Conservation (phyloP, 176 grass and related monocot species). For the Sorghum bicolor region Sorghum_bicolor_NCBIv3 NC_012879.2:59788501-59789000, state of each 20-base stretch:
- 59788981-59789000: not conserved
- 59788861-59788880: constrained; percentile 34
- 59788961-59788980: not conserved
- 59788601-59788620: constrained; percentile 4
- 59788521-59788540: constrained; percentile 23
- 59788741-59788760: constrained; percentile 47
- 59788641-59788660: constrained; percentile 46
- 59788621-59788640: constrained; percentile 34
- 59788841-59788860: constrained; percentile 44
- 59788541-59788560: constrained; percentile 18
- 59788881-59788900: not conserved
- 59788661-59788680: constrained; percentile 48
- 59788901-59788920: constrained; percentile 8
- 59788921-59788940: not conserved
- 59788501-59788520: not conserved
- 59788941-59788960: not conserved
- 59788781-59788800: not conserved
- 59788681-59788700: not conserved
- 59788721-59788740: constrained; percentile 49
- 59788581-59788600: constrained; percentile 9
- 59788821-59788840: constrained; percentile 65
- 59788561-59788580: not conserved
- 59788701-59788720: constrained; percentile 30
- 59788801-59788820: constrained; percentile 42
- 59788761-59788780: constrained; percentile 30